These are phyloP conservation scores for Sarocladiaceae sp. DNA, from an alignment of 2,329 filamentous ascomycete species.

Conservation along the genomic window DNA sequence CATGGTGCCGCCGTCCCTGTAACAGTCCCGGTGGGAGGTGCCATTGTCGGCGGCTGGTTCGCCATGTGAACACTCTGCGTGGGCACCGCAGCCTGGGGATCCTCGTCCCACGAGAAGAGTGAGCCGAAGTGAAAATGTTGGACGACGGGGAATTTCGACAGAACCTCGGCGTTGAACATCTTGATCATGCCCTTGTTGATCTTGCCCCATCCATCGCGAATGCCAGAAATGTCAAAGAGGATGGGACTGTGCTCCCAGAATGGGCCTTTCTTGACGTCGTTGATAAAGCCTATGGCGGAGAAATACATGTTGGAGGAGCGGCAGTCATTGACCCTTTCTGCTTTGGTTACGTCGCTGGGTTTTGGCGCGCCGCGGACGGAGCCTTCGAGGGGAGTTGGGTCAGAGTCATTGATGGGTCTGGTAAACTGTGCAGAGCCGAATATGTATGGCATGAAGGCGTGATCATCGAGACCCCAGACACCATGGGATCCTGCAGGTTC, in stretches of 20 bases:
- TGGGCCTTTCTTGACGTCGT: constrained; percentile 91
- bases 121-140: constrained; percentile 87
- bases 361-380: constrained; percentile 67
- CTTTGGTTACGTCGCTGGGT: constrained; percentile 62
- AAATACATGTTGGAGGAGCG: constrained; percentile 80
- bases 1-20: constrained; percentile 37
- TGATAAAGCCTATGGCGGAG: constrained; percentile 90
- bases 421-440: constrained; percentile 89
- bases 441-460: constrained; percentile 89
- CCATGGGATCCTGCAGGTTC: constrained; percentile 95
- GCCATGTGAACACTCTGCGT: constrained; percentile 49
- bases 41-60: constrained; percentile 40
- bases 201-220: constrained; percentile 92
- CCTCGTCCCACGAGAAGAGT: constrained; percentile 69
- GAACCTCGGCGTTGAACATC: constrained; percentile 96
- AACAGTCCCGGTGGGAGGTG: constrained; percentile 14
- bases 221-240: constrained; percentile 87
- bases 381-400: constrained; percentile 68
- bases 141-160: constrained; percentile 96
- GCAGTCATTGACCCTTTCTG: constrained; percentile 57
- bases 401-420: constrained; percentile 59
- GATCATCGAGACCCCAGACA: constrained; percentile 98
- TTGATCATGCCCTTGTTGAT: constrained; percentile 99
- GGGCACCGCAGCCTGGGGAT: constrained; percentile 51
- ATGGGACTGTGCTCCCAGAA: constrained; percentile 98